A percentile compares a stretch with the other conserved stretches of the same genome.
These are phyloP conservation scores for Poterioochromonas sp. DNA, from an alignment of 352 stramenopile genomes.

Conservation along the genomic window DNA sequence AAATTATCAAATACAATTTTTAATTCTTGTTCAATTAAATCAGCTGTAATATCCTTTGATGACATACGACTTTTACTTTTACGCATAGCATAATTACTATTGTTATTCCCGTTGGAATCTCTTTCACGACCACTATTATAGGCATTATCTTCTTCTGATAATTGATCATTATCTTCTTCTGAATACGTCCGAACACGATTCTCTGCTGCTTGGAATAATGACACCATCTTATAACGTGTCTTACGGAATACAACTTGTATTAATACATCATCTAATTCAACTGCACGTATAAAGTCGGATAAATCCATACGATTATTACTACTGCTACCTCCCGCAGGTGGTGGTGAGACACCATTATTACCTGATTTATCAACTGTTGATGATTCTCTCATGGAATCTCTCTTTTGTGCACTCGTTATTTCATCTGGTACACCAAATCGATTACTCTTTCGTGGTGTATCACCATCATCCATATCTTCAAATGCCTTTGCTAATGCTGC, in stretches of 20 bases:
- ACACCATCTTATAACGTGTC: neutral
- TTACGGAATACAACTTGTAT: conserved; percentile 7
- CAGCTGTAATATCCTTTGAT: neutral
- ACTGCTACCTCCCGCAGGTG: neutral
- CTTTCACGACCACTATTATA: neutral
- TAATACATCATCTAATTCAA: conserved; percentile 21
- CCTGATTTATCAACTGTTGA: neutral
- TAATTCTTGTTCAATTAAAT: conserved; percentile 2
- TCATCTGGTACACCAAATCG: neutral
- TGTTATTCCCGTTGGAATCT: neutral
- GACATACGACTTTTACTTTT: neutral
- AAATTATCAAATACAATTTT: neutral
- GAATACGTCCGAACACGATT: neutral
- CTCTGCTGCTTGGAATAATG: neutral
- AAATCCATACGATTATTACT: conserved; percentile 12
- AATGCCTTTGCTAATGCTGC: neutral
- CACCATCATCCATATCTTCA: neutral
- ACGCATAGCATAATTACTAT: neutral
- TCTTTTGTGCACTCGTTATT: neutral
- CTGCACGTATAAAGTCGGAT: neutral
- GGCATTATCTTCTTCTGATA: neutral
- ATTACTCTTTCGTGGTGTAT: neutral
- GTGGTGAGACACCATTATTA: neutral
- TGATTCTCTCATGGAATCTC: no score
- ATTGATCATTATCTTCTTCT: neutral